Percentiles rank a stretch among this genome's conserved stretches.
Evolutionary conservation across 2,329 filamentous ascomycete species (phyloP).

Genomic region (Cladosporium velox): DNA sequence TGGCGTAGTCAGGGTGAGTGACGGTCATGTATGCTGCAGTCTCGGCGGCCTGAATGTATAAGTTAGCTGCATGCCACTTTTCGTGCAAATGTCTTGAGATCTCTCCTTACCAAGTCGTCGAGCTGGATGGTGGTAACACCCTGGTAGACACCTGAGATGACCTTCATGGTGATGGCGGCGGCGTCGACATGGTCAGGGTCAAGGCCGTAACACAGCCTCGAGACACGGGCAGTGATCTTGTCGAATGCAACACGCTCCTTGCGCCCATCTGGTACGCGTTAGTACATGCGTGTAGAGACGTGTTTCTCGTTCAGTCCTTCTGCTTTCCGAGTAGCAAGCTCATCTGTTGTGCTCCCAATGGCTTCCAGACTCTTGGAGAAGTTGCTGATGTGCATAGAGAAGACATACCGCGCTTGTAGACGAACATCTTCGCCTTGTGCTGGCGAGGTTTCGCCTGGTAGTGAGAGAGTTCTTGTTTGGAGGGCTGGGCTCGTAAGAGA

Average conservation of each 20-base stretch:
- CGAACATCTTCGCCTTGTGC: slow-evolving; percentile 54
- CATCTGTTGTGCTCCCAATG: neutral
- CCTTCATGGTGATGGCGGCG: slow-evolving; percentile 97
- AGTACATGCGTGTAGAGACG: slow-evolving; percentile 3
- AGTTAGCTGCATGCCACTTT: neutral
- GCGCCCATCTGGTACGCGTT: slow-evolving; percentile 76
- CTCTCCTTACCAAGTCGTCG: slow-evolving; percentile 80
- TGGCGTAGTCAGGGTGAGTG: slow-evolving; percentile 97
- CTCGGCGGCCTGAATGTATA: slow-evolving; percentile 75
- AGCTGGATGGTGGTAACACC: slow-evolving; percentile 96
- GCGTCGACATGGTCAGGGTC: slow-evolving; percentile 95
- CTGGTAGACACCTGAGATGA: slow-evolving; percentile 98
- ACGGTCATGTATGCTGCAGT: slow-evolving; percentile 99
- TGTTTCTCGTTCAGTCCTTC: neutral
- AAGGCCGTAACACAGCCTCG: slow-evolving; percentile 93
- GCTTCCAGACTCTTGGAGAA: slow-evolving; percentile 4
- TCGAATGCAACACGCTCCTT: slow-evolving; percentile 99
- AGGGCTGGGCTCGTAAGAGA: slow-evolving; percentile 3
- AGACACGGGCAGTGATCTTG: slow-evolving; percentile 99
- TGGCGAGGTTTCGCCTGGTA: slow-evolving; percentile 20
- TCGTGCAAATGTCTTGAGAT: neutral
- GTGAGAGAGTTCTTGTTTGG: slow-evolving; percentile 9
- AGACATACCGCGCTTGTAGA: slow-evolving; percentile 62
- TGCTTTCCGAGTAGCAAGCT: neutral
- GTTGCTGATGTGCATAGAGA: neutral